These are phyloP conservation scores for Rhododendron williamsianum DNA, from an alignment of 148 eudicot genomes.

Conservation along the genomic window DNA sequence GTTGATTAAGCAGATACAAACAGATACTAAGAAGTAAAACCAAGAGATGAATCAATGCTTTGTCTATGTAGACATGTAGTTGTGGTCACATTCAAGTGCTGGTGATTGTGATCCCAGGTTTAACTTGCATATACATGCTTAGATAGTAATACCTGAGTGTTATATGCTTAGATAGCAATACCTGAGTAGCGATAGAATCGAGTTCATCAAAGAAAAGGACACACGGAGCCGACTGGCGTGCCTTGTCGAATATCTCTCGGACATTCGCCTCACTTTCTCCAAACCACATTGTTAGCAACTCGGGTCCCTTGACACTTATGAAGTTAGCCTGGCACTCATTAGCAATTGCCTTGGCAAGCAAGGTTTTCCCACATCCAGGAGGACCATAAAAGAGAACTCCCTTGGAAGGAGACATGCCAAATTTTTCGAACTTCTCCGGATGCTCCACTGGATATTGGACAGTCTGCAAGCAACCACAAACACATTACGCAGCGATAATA, in stretches of 20 bases:
- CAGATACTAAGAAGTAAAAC: background rate
- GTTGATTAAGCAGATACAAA: background rate
- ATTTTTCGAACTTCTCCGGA: background rate
- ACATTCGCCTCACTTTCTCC: background rate
- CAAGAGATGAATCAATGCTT: background rate
- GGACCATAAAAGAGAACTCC: constrained; percentile 6
- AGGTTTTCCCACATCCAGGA: constrained; percentile 4
- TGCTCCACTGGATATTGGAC: constrained; percentile 7
- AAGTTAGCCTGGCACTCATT: constrained; percentile 8
- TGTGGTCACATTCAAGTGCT: background rate
- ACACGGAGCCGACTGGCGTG: constrained; percentile 3
- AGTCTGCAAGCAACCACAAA: background rate
- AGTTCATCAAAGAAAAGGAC: constrained; percentile 1
- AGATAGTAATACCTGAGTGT: background rate
- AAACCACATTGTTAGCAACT: constrained; percentile 1
- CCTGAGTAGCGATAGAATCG: background rate
- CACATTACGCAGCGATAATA: background rate
- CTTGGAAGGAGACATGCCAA: constrained; percentile 1
- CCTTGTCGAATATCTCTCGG: background rate
- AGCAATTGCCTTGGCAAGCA: constrained; percentile 5
- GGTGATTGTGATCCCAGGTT: background rate
- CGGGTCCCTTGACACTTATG: background rate
- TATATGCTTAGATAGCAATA: background rate
- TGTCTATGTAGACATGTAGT: background rate
- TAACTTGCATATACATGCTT: background rate